phyloP scores from a whole-genome alignment of 768 basidiomycete genomes.

The Leccinum subtestaceum region DNA sequence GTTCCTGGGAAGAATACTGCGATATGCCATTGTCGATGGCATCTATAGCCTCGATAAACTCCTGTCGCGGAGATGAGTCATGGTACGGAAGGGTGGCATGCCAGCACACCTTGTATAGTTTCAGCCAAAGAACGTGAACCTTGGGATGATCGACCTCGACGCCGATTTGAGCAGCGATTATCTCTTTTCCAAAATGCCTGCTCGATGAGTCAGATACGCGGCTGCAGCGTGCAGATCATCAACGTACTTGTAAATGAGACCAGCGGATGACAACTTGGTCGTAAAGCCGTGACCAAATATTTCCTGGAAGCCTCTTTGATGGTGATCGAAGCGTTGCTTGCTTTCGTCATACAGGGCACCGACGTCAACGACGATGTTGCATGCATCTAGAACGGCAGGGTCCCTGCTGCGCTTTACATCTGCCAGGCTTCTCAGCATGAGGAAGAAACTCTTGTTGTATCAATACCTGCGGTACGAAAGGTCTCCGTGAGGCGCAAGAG shows the following conservation, averaged over 20 bases:
- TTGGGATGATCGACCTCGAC: slow-evolving; percentile 54
- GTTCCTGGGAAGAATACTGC: slow-evolving; percentile 66
- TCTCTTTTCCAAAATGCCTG: slow-evolving; percentile 87
- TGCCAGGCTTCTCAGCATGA: slow-evolving; percentile 23
- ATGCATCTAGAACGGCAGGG: slow-evolving; percentile 64
- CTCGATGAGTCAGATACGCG: slow-evolving; percentile 1
- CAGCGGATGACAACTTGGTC: slow-evolving; percentile 91
- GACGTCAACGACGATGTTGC: slow-evolving; percentile 96
- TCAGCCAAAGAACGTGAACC: slow-evolving; percentile 78
- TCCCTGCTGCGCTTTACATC: slow-evolving; percentile 74
- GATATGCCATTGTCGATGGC: slow-evolving; percentile 93
- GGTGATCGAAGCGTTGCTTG: slow-evolving; percentile 87
- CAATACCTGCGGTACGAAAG: slow-evolving; percentile 72
- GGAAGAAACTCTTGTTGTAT: neutral
- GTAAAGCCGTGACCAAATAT: slow-evolving; percentile 84
- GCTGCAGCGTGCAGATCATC: neutral
- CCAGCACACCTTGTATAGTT: slow-evolving; percentile 70
- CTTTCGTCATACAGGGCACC: slow-evolving; percentile 86
- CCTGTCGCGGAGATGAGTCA: slow-evolving; percentile 40
- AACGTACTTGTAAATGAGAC: slow-evolving; percentile 90
- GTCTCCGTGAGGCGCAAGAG: slow-evolving; percentile 74
- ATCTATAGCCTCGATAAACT: slow-evolving; percentile 93
- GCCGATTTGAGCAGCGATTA: slow-evolving; percentile 64
- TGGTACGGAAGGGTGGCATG: neutral
- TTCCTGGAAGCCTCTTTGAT: slow-evolving; percentile 90